Base-by-base conservation (phyloP, 768 basidiomycete species). In the Leccinum rimulosum region DNA sequence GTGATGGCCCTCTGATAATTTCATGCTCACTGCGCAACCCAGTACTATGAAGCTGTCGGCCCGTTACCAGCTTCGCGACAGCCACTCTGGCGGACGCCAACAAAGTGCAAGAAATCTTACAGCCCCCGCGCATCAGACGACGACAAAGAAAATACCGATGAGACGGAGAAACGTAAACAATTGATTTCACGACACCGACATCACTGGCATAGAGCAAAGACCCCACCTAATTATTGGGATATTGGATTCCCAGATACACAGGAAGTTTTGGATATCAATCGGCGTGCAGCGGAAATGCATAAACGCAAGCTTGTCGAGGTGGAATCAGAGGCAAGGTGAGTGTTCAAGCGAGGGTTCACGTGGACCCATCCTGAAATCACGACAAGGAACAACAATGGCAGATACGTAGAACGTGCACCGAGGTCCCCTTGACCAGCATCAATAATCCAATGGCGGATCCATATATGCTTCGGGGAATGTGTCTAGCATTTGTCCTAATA, bases 211-310 rank as follows among this genome's bases (percentile, higher is more conserved):
- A 79, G 84, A 50, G 79, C 86, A 1, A 81, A 78, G 52, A 94
- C 92, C 2, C 95, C 95, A 11, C 93, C 92, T 1, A 86, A 84
- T 15, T 96, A 91, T 73, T 95, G 93, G 91, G 80, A 87, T 57
- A 94, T 95, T 58, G 93, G 89, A 1, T 95, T 98, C 69, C 95
- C 95, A 1, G 78, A 80, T 63, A 95, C 94, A 4, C 94, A 95
- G 71, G 84, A 92, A 68, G 86, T 84, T 15, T 80, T 78, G 50
- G 80, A 80, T 55, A 94, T 96, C 65, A 96, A 96, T 70, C 74
- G 77, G 59, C 75, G 76, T 58, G 95, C 94, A 9, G 80, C 79
- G 57, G 81, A 83, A 67, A 91, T 94, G 83, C 86, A 90, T 62
- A 74, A 73, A 64, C 77, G 80, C 70, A 93, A 93, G 76, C 77